These are phyloP conservation scores for Elsinoe perseae DNA, from an alignment of 2,329 filamentous ascomycete genomes.

Conservation along the genomic window DNA sequence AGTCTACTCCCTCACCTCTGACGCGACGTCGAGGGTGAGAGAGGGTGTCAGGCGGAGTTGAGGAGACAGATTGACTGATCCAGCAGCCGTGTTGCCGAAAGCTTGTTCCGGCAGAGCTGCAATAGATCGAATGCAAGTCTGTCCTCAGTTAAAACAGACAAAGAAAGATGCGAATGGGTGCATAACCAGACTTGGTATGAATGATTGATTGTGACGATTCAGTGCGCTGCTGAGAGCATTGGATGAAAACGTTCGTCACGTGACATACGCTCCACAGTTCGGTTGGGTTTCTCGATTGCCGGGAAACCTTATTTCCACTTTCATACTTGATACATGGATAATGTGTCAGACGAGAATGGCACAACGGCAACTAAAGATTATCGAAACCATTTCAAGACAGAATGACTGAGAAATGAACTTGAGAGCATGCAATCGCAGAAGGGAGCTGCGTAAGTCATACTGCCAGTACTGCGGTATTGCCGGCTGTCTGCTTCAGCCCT, in stretches of 20 bases:
- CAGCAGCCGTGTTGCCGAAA: slow-evolving; percentile 14
- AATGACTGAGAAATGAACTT: too few relatives aligned
- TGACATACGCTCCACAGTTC: slow-evolving; percentile 3
- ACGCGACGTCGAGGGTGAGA: slow-evolving; percentile 17
- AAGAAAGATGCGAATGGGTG: not conserved
- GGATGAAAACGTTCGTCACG: slow-evolving; percentile 2
- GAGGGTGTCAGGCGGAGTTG: not conserved
- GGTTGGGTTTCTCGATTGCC: not conserved
- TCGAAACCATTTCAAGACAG: too few relatives aligned
- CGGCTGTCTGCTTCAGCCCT: not conserved
- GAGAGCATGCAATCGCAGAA: too few relatives aligned
- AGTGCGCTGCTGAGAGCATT: slow-evolving; percentile 1
- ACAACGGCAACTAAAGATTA: too few relatives aligned
- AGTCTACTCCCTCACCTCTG: slow-evolving; percentile 7
- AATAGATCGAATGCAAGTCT: slow-evolving; percentile 6
- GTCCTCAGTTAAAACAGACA: slow-evolving; percentile 1
- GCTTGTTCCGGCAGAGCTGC: slow-evolving; percentile 9
- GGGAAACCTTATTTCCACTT: slow-evolving; percentile 1
- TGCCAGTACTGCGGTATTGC: too few relatives aligned
- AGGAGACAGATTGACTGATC: slow-evolving; percentile 14
- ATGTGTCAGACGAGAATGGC: not conserved
- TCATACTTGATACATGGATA: not conserved
- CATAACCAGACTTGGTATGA: not conserved
- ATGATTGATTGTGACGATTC: slow-evolving; percentile 14
- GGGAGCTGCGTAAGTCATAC: too few relatives aligned